Base-by-base conservation (phyloP, 176 grass and related monocot species). In the Bromus sterilis region DNA sequence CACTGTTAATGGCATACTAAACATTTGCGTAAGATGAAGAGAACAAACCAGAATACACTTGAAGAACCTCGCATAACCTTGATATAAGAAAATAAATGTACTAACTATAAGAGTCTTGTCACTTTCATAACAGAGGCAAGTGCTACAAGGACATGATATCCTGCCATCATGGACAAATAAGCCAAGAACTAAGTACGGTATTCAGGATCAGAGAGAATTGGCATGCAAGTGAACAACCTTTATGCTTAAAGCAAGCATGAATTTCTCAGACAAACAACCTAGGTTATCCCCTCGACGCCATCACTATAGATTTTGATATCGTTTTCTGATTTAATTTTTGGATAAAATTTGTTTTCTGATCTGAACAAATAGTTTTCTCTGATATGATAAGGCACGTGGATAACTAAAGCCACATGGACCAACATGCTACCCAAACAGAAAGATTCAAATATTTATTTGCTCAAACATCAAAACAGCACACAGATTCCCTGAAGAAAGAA, bases 381-480 rank as follows among this genome's bases (percentile, higher is more conserved):
- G 15, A 35, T 55, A 23, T 76, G 40, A 71, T 40, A 48, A 71
- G 28, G 18, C 36, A 23, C 69, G 40, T 76, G 44, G 76, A 37
- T 60, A 57, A 42, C 71, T 76, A 34, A 35, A 78, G 66, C 24
- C 65, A n/a, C 44, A 62, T 82, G 78, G 44, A 20, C 73, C 73
- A 25, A 56, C 42, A 80, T 69, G 26, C 72, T 43, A 56, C 56
- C 77, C 42, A 37, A 21, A 21, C 84, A 74, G 44, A 73, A 21
- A n/a, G 57, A 31, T 5, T 5, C 71, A 77, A 12, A 25, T 69
- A 57, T 62, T 86, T 65, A 28, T 34, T 74, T 26, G 3, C 39
- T 41, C 31, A 73, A 73, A 68, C 67, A 83, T 86, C 83, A 82
- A 78, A 82, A 66, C 46, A 58, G 35, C 15, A 82, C 74, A 58